phyloP scores from a whole-genome alignment of 352 stramenopile genomes.

The Pilasporangium apinafurcum region DNA sequence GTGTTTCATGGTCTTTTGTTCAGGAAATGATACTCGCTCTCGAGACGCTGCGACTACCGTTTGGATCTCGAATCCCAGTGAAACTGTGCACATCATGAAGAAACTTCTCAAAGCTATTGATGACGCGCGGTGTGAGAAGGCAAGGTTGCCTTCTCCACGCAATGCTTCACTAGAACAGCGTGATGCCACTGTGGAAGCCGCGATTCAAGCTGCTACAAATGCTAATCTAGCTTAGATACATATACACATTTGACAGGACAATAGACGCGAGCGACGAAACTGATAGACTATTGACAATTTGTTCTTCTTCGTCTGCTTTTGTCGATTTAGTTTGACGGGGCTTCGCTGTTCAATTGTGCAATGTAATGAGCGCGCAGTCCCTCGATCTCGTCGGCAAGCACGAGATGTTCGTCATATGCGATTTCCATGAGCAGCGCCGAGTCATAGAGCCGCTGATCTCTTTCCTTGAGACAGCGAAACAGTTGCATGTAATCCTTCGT shows the following conservation, averaged over 20 bases:
- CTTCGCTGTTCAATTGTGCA: not conserved
- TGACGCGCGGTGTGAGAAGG: slow-evolving; percentile 20
- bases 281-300: no score
- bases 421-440: slow-evolving; percentile 52
- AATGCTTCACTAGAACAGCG: slow-evolving; percentile 23
- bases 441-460: slow-evolving; percentile 57
- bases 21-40: slow-evolving; percentile 93
- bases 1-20: slow-evolving; percentile 6
- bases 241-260: slow-evolving; percentile 1
- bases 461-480: slow-evolving; percentile 51
- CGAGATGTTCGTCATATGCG: slow-evolving; percentile 35
- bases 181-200: slow-evolving; percentile 49
- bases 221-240: slow-evolving; percentile 5
- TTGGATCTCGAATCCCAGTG: slow-evolving; percentile 93
- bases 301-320: no score
- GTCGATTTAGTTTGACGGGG: not conserved
- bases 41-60: slow-evolving; percentile 89
- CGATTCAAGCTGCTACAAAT: slow-evolving; percentile 55
- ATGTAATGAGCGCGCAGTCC: slow-evolving; percentile 6
- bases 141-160: not conserved
- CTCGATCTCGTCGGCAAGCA: slow-evolving; percentile 18
- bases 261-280: no score
- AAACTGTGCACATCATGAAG: slow-evolving; percentile 95
- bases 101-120: slow-evolving; percentile 81
- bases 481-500: slow-evolving; percentile 64